These are phyloP conservation scores for Dalechampia spathulata DNA, from an alignment of 441 rosid species.

Conservation along the genomic window DNA sequence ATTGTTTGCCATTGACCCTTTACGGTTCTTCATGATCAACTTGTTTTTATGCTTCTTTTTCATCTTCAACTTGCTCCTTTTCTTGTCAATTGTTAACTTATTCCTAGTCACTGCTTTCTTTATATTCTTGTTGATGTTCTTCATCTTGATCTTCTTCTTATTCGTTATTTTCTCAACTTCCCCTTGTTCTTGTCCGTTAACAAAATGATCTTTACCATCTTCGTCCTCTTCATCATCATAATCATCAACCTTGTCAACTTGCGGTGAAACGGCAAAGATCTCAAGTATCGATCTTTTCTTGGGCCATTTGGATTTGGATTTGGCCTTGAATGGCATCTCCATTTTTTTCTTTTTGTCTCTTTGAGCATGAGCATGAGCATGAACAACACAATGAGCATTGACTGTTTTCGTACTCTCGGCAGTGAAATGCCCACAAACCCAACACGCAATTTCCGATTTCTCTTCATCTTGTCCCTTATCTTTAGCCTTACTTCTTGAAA, in stretches of 20 bases:
- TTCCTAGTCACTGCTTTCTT: neutral
- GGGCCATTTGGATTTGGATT: slow-evolving; percentile 4
- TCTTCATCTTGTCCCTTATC: neutral
- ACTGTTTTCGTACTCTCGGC: neutral
- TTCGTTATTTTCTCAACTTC: neutral
- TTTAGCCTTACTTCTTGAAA: neutral
- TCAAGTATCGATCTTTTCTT: slow-evolving; percentile 10
- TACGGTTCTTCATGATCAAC: neutral
- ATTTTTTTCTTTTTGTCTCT: neutral
- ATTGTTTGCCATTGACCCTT: neutral
- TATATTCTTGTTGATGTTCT: neutral
- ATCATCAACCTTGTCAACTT: neutral
- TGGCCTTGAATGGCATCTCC: neutral
- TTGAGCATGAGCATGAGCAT: neutral
- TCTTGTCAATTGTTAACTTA: neutral
- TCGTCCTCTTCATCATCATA: neutral
- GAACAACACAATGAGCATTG: neutral
- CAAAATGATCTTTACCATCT: neutral
- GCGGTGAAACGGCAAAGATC: slow-evolving; percentile 8
- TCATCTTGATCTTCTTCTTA: neutral
- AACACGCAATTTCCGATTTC: neutral
- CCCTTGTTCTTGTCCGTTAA: neutral
- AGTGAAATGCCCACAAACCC: slow-evolving; percentile 1
- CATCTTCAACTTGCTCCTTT: neutral
- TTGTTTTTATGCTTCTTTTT: neutral